Evolutionary conservation across 2,329 filamentous ascomycete genomes (phyloP), one percentile per base, ranked within the genome.

Genomic region (Diaporthe citri): DNA sequence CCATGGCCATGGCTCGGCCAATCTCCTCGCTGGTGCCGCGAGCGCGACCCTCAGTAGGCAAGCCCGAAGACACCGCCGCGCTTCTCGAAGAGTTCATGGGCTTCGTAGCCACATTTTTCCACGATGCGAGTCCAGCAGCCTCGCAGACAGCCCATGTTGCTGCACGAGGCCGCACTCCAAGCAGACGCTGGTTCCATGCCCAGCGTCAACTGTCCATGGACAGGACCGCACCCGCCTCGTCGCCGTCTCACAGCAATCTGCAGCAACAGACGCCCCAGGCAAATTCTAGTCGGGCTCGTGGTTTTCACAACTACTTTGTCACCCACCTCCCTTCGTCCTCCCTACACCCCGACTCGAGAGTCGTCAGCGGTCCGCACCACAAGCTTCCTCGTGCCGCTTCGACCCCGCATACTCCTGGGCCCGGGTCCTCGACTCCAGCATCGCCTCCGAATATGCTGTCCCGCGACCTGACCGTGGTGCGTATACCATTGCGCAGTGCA

Each of bases 231-330:
- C 36, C 28, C 31, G 43, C 46, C 34, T 71, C 43, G 31, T 36
- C 62, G 48, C 64, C 64, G n/a, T 43, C 62, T 25, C 28, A 17
- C 17, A 22, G 39, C 34, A 60, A 34, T n/a, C 3, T 28, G 55
- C 20, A 46, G 8, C 72, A 67, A 70, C 69, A 72, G 67, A 52
- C 25, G 6, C 28, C 57, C 48, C 72, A 67, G 48, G 69, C 64
- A 28, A 55, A 57, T 52, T 46, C 55, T 25, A 57, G 67, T 15
- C 71, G 70, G 15, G 52, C 41, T 75, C 89, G 90, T 64, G 83
- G 84, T 77, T 98, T 98, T 84, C 95, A 98, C 86, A 95, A 97
- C 80, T 98, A 99, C 87, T 99, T 99, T 84, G 95, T 98, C 75
- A 98, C 97, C 12, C 95, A 98, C 83, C 90, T 99, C 2, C 96